Base-by-base conservation (phyloP, 2,329 filamentous ascomycete species). In the Teratosphaeria viscida region DNA sequence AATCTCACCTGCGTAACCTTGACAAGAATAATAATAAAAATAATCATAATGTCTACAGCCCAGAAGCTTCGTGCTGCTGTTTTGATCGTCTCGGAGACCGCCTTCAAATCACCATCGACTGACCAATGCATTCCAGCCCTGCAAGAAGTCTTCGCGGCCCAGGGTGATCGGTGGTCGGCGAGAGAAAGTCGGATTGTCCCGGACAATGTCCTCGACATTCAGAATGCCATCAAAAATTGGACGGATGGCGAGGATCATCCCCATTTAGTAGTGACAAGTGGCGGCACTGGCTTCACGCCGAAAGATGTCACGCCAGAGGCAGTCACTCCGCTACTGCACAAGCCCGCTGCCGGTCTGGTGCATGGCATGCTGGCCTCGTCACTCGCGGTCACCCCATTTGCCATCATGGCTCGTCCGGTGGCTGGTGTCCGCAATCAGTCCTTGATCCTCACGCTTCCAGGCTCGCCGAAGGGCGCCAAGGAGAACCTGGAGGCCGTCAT, bases 351-450 rank as follows among this genome's bases (percentile, higher is more conserved):
- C 0, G 94, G 94, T 0, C 79, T 99, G 56, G 88, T 96, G 75
- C 92, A 99, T 75, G 91, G 86, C 64, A 99, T 99, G 92, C 79
- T 99, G 52, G 81, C 91, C 5, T 81, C 89, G 23, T 97, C 92
- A 0, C 77, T 96, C 16, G 79, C 84, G 52, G 85, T 97, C 37
- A 99, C 94, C 2, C 92, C 92, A 54, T 99, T 99, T 76, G 94
- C 94, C 53, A 87, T 96, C 78, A 99, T 99, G 94, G 89, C 94
- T 57, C 84, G 94, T 54, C 94, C 94, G 4, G 89, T 95, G 12
- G 94, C 94, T 26, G 94, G 94, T 2, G 85, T 95, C 2, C 82
- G 94, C 35, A 86, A 92, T 63, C 85, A 85, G 61, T 87, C 90
- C 0, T 75, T 99, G 57, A 88, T 99, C 27, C 76, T 96, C 62